Percentiles rank a stretch among this genome's conserved stretches.
Evolutionary conservation across 179 eudicot species (phyloP).

Genomic region (Dionaea muscipula): DNA sequence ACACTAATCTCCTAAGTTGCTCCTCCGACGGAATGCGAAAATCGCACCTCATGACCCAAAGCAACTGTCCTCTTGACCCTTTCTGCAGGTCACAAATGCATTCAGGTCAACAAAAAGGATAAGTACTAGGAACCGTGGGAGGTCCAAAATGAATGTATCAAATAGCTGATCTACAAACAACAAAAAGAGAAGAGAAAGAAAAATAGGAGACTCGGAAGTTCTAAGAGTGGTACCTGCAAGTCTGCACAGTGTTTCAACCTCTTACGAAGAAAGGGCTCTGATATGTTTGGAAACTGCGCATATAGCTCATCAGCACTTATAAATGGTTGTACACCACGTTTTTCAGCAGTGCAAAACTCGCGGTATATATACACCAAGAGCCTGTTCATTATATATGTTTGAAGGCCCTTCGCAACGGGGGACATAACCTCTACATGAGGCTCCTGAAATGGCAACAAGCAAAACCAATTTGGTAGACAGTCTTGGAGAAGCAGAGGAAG

Average conservation of each 20-base stretch:
- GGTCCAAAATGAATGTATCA: not conserved
- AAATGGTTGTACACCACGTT: slow-evolving; percentile 64
- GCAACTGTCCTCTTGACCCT: slow-evolving; percentile 56
- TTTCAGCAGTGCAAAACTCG: slow-evolving; percentile 66
- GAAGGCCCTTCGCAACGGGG: slow-evolving; percentile 68
- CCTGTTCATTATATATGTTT: slow-evolving; percentile 63
- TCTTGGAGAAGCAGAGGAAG: slow-evolving; percentile 3
- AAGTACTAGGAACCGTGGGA: not conserved
- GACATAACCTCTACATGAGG: slow-evolving; percentile 92
- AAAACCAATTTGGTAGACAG: slow-evolving; percentile 5
- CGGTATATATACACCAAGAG: slow-evolving; percentile 81
- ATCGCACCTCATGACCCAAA: slow-evolving; percentile 78
- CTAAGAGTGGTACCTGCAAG: slow-evolving; percentile 47
- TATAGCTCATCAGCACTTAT: slow-evolving; percentile 75
- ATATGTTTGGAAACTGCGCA: slow-evolving; percentile 55
- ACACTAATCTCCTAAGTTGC: slow-evolving; percentile 85
- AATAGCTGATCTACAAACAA: not conserved
- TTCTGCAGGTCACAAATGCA: slow-evolving; percentile 29
- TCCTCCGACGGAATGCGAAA: slow-evolving; percentile 85
- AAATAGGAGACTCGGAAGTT: not conserved
- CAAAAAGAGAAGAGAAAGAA: not conserved
- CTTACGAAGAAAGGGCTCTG: slow-evolving; percentile 68
- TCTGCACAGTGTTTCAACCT: slow-evolving; percentile 85
- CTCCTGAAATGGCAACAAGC: slow-evolving; percentile 38
- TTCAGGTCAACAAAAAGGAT: not conserved